Conservation (phyloP, 2,329 filamentous ascomycete species). For the Microdochium paspali region DNA sequence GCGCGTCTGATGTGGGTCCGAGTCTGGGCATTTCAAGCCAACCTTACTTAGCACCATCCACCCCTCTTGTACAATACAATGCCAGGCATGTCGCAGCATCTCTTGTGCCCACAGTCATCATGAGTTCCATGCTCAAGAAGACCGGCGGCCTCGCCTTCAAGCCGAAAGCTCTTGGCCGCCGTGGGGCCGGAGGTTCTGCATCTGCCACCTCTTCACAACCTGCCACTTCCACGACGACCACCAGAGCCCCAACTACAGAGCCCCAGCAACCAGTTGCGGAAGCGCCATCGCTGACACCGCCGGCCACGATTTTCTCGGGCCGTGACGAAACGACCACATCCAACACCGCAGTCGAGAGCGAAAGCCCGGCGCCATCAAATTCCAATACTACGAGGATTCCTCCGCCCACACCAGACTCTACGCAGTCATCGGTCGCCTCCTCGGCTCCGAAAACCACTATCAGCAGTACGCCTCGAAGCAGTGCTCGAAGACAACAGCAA, state of each 20-base stretch:
- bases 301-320: background rate
- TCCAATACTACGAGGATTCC: background rate
- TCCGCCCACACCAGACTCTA: background rate
- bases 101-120: conserved; percentile 33
- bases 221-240: conserved; percentile 10
- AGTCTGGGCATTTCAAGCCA: no score
- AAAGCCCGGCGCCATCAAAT: background rate
- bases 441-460: background rate
- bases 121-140: conserved; percentile 64
- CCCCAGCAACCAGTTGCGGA: conserved; percentile 6
- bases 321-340: background rate
- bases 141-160: conserved; percentile 54
- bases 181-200: conserved; percentile 36
- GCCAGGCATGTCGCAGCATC: background rate
- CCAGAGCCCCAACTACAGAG: conserved; percentile 13
- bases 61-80: no score
- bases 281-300: background rate
- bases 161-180: conserved; percentile 53
- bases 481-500: background rate
- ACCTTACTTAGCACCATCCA: no score
- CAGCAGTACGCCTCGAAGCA: background rate
- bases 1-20: no score
- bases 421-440: background rate
- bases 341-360: background rate
- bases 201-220: conserved; percentile 19